Conservation (phyloP, 2,329 filamentous ascomycete genomes). For the Stromatinia cepivora region DNA sequence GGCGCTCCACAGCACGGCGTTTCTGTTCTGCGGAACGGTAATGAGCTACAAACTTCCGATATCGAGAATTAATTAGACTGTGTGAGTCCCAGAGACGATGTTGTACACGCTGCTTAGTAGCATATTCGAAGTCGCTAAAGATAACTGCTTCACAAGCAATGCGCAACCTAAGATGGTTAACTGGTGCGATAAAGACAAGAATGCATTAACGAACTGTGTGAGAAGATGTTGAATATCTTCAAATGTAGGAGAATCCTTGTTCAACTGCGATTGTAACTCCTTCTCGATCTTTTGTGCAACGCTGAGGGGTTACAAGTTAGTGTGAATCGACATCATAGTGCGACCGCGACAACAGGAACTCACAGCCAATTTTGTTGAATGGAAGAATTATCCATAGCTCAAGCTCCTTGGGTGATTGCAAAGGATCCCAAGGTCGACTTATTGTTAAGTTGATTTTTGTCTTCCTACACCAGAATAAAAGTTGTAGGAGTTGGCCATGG, state of each 20-base stretch:
- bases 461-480: slow-evolving; percentile 18
- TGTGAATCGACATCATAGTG: slow-evolving; percentile 4
- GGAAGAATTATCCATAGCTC: slow-evolving; percentile 37
- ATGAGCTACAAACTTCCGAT: slow-evolving; percentile 66
- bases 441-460: slow-evolving; percentile 52
- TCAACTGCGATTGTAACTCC: slow-evolving; percentile 50
- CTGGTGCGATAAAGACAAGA: slow-evolving; percentile 1
- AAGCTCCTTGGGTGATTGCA: slow-evolving; percentile 11
- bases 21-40: slow-evolving; percentile 48
- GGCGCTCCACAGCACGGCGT: slow-evolving; percentile 60
- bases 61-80: slow-evolving; percentile 73
- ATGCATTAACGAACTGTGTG: slow-evolving; percentile 33
- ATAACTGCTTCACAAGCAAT: slow-evolving; percentile 70
- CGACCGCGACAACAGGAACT: slow-evolving; percentile 34
- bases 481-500: slow-evolving; percentile 23
- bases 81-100: slow-evolving; percentile 76
- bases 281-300: slow-evolving; percentile 50
- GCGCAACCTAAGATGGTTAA: slow-evolving; percentile 35
- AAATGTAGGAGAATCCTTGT: slow-evolving; percentile 48
- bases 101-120: slow-evolving; percentile 65
- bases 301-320: slow-evolving; percentile 35
- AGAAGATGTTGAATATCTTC: slow-evolving; percentile 47
- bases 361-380: slow-evolving; percentile 54
- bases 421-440: slow-evolving; percentile 52
- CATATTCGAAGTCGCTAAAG: slow-evolving; percentile 69